Evolutionary conservation across 2,329 filamentous ascomycete genomes (phyloP), one percentile per base, ranked within the genome.

Genomic region (Botrytis fragariae): DNA sequence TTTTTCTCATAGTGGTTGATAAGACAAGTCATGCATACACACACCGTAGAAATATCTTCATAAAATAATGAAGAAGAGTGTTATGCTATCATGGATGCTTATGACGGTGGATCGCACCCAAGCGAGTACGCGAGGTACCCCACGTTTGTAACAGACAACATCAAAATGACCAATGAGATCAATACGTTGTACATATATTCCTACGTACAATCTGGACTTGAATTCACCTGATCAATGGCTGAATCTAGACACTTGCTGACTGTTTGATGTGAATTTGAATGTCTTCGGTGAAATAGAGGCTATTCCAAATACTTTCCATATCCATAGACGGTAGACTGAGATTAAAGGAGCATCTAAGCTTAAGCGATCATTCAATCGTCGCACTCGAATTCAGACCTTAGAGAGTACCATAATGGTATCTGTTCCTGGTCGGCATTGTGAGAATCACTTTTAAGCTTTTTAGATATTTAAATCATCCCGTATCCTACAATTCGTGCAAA

Each of bases 401-500:
- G 14, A 29, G 51, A 57, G 51, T 18, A 16, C 51, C n/a, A 57
- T 57, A n/a, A 57, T 18, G 51, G n/a, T 29, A 32, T 57, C n/a
- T 18, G n/a, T 14, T 57, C n/a, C 7, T n/a, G n/a, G 3, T 29
- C 51, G 51, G n/a, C 51, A 48, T 48, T 48, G 20, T 48, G 20
- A 48, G 20, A 9, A 48, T 10, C 3, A 4, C 45, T 48, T 48
- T 48, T 48, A 48, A 32, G 37, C 16, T 48, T 45, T 45, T 8
- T 35, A 57, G 20, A 29, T 62, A 73, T 18, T 42, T 32, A 72
- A 72, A 5, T 44, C 35, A 25, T 32, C 59, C 9, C 39, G 10
- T 22, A 39, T n/a, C 65, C 29, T 45, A 57, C 20, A 39, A 37
- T 29, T 57, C 37, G 48, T 68, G 59, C 57, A 73, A 71, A 45